Conservation (phyloP, 2,329 filamentous ascomycete genomes). For the Pseudogymnoascus sp. region DNA sequence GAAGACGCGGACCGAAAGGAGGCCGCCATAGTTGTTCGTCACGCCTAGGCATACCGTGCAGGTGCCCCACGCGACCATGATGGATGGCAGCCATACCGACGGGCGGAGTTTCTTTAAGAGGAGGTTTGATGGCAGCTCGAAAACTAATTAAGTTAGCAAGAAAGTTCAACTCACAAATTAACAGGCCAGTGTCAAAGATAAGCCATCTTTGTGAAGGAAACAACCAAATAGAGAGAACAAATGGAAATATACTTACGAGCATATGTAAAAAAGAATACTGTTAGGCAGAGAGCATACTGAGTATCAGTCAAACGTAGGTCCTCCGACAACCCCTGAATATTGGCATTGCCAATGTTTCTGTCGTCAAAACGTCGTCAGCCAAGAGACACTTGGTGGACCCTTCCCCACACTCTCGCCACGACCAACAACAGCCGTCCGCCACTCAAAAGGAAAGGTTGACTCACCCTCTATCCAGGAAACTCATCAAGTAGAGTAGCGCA, state of each 20-base stretch:
- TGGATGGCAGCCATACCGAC: conserved; percentile 56
- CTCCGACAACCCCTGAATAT: conserved; percentile 13
- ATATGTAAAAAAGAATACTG: conserved; percentile 49
- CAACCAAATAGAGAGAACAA: background rate
- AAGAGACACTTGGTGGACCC: background rate
- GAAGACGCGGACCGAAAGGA: conserved; percentile 39
- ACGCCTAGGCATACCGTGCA: conserved; percentile 65
- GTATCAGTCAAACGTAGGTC: conserved; percentile 12
- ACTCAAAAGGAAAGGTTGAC: background rate
- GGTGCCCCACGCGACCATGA: conserved; percentile 58
- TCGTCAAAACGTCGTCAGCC: conserved; percentile 33
- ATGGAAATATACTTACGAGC: conserved; percentile 13
- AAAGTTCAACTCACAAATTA: background rate
- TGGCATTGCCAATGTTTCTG: conserved; percentile 55
- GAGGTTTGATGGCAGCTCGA: conserved; percentile 27
- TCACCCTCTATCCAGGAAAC: conserved; percentile 57
- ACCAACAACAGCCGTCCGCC: background rate
- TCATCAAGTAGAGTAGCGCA: conserved; percentile 66
- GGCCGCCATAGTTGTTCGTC: conserved; percentile 54
- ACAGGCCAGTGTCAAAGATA: background rate
- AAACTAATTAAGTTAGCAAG: background rate
- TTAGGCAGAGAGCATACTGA: conserved; percentile 29
- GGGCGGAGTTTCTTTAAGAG: conserved; percentile 38
- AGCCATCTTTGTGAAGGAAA: background rate
- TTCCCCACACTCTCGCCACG: background rate